Base-by-base conservation (phyloP, 805 yeast genomes). In the Wickerhamia fluorescens region DNA sequence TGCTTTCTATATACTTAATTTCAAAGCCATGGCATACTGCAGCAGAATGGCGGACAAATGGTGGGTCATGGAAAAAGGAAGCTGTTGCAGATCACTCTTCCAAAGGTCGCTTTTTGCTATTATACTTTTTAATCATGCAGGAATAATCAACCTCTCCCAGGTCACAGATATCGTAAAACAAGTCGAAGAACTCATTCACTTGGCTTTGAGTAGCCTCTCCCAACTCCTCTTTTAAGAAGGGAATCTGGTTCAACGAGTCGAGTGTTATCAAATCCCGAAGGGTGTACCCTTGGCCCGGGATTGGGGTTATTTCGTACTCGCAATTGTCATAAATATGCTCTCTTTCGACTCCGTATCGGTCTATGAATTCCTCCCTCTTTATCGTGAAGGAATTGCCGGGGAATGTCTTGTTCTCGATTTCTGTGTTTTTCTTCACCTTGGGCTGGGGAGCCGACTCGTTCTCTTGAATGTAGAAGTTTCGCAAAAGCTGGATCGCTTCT, bases 371-470 rank as follows among this genome's bases (percentile, higher is more conserved):
- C 1, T 63, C 61, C 26, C 58, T 45, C 1, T 68, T 49, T 7
- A 86, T 40, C 43, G 76, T 83, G 13, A 61, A 51, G n/a, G 84
- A 45, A 25, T 55, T 59, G 1, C 59, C 56, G 0, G 94, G 89
- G 36, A 71, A 82, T 15, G 59, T 66, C 15, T 73, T 68, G 13
- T 58, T 53, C 14, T 70, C 81, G 34, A 75, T 66, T 35, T 58
- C 73, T 51, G 79, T 74, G 51, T 71, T 76, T 52, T 78, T 78
- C 49, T 88, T 88, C 14, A 69, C 61, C 43, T 82, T 74, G 3
- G 94, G 88, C 15, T 56, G 68, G 0, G 97, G 98, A 1, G 96
- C 95, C 25, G 76, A 72, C 16, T 73, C 78, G 53, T 92, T 92
- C 47, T 87, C 94, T 47, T 73, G 77, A 6, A 88, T 71, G 51